Evolutionary conservation across 768 basidiomycete genomes (phyloP).

Genomic region (Auricularia sp.): DNA sequence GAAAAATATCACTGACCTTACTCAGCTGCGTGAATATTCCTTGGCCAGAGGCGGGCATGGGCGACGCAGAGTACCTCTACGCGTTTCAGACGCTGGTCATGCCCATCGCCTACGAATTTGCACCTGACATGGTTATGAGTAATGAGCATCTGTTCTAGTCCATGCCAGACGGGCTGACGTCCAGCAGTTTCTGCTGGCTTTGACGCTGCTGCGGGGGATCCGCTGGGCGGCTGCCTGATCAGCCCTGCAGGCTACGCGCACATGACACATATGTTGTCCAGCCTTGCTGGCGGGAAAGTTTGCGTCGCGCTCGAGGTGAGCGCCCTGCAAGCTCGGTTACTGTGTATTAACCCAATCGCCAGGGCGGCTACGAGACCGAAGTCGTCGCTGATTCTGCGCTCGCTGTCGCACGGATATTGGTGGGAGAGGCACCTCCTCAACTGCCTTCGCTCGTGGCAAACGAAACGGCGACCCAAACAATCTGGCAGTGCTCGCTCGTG

Average conservation of each 20-base stretch:
- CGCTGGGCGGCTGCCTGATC: conserved; percentile 84
- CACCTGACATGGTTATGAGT: conserved; percentile 95
- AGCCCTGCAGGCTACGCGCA: conserved; percentile 91
- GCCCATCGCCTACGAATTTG: conserved; percentile 95
- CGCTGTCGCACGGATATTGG: conserved; percentile 78
- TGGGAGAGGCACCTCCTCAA: conserved; percentile 78
- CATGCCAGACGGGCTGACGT: not conserved
- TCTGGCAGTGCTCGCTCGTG: conserved; percentile 77
- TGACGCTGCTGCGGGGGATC: conserved; percentile 90
- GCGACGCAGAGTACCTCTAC: conserved; percentile 91
- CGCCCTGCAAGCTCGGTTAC: not conserved
- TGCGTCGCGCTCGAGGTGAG: conserved; percentile 90
- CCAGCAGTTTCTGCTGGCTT: conserved; percentile 89
- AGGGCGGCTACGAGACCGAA: conserved; percentile 94
- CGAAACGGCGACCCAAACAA: conserved; percentile 77
- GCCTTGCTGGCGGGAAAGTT: conserved; percentile 77
- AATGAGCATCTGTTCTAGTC: conserved; percentile 4
- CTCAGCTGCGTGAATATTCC: conserved; percentile 89
- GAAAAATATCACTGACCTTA: not conserved
- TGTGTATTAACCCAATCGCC: conserved; percentile 1
- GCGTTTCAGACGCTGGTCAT: conserved; percentile 94
- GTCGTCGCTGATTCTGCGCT: conserved; percentile 81
- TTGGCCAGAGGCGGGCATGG: conserved; percentile 83
- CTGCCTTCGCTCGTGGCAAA: conserved; percentile 64
- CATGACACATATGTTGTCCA: conserved; percentile 95